A percentile compares a stretch with the other conserved stretches of the same genome.
Evolutionary conservation across 2,329 filamentous ascomycete genomes (phyloP).

Genomic region (Pleomassaria siparia): DNA sequence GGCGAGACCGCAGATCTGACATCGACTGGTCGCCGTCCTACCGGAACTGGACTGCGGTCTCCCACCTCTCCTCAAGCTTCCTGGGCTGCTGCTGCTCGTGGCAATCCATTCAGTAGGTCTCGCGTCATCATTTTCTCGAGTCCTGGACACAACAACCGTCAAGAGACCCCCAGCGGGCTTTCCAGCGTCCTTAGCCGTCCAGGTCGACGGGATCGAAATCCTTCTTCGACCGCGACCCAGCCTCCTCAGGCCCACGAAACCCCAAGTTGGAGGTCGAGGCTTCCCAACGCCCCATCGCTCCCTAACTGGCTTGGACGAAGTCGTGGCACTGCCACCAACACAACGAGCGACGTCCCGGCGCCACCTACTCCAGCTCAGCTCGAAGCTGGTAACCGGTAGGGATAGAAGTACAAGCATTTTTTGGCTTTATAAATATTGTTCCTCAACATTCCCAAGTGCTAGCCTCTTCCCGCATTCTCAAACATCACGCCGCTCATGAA

Average conservation of each 20-base stretch:
- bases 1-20: slow-evolving; percentile 42
- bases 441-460: not conserved
- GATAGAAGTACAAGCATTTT: not conserved
- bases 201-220: slow-evolving; percentile 23
- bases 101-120: slow-evolving; percentile 36
- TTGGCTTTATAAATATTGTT: not conserved
- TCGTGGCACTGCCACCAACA: slow-evolving; percentile 18
- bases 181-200: slow-evolving; percentile 24
- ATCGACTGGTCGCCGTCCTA: slow-evolving; percentile 30
- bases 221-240: slow-evolving; percentile 11
- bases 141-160: slow-evolving; percentile 8
- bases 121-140: slow-evolving; percentile 30
- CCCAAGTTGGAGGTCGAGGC: slow-evolving; percentile 29
- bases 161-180: slow-evolving; percentile 18
- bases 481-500: slow-evolving; percentile 3
- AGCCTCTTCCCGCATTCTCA: not conserved
- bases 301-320: slow-evolving; percentile 33
- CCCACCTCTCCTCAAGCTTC: slow-evolving; percentile 35
- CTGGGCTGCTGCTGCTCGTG: slow-evolving; percentile 31
- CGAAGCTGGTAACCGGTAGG: slow-evolving; percentile 38
- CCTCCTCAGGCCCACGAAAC: slow-evolving; percentile 10
- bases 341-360: slow-evolving; percentile 12
- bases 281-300: slow-evolving; percentile 18
- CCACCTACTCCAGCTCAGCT: slow-evolving; percentile 38
- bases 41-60: slow-evolving; percentile 28